Percentiles rank a stretch among this genome's conserved stretches.
Conservation (phyloP, 164 flowering plant genomes). For the Litsea cubeba region DNA sequence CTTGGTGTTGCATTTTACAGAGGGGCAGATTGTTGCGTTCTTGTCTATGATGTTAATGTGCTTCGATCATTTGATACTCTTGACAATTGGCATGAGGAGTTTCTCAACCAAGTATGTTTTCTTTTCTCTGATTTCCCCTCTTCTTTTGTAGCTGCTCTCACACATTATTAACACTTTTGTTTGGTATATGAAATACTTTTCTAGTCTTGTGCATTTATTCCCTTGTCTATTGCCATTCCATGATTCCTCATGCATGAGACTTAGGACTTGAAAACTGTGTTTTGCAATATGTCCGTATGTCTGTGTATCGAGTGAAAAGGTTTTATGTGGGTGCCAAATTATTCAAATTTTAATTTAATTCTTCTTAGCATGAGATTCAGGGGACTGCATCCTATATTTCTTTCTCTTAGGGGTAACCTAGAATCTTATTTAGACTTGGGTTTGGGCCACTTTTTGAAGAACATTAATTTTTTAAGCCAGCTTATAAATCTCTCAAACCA, state of each 20-base stretch:
- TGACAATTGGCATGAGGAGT: slow-evolving; percentile 92
- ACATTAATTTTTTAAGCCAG: too few species aligned
- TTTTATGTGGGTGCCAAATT: too few species aligned
- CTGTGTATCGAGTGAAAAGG: too few species aligned
- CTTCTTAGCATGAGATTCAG: too few species aligned
- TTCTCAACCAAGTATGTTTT: slow-evolving; percentile 78
- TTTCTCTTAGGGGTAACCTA: too few species aligned
- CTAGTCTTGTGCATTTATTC: background rate
- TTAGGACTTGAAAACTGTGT: background rate
- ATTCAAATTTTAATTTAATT: too few species aligned
- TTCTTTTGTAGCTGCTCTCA: background rate
- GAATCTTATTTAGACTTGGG: too few species aligned
- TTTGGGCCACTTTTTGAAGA: too few species aligned
- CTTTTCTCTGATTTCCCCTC: slow-evolving; percentile 3
- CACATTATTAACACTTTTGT: background rate
- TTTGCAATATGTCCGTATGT: too few species aligned
- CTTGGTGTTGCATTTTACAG: slow-evolving; percentile 95
- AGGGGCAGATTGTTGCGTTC: slow-evolving; percentile 96
- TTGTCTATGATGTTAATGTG: slow-evolving; percentile 94
- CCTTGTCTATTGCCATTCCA: background rate
- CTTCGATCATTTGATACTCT: slow-evolving; percentile 80
- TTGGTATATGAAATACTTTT: background rate
- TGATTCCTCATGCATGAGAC: background rate
- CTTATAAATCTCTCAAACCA: too few species aligned
- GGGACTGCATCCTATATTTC: too few species aligned